These are phyloP conservation scores for Arxiozyma slooffiae DNA, from an alignment of 1,139 yeast genomes.

Conservation along the genomic window DNA sequence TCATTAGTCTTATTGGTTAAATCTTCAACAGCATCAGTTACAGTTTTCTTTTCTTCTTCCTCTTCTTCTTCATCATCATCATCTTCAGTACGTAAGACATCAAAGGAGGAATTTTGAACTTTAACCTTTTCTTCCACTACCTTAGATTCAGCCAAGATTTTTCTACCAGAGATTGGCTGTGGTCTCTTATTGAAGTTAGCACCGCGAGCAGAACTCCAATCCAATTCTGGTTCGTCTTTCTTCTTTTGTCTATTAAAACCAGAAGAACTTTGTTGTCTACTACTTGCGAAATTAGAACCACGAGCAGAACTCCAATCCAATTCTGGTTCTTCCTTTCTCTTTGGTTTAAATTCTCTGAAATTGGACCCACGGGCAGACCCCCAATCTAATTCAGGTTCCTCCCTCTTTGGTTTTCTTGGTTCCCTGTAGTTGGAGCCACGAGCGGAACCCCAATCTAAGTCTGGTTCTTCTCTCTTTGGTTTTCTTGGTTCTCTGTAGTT, in stretches of 20 bases:
- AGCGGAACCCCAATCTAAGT: conserved; percentile 46
- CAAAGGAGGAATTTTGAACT: conserved; percentile 50
- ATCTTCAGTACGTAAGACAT: conserved; percentile 58
- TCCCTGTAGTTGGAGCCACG: conserved; percentile 39
- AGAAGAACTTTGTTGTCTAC: conserved; percentile 24
- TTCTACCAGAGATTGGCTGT: conserved; percentile 33
- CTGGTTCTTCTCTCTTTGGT: conserved; percentile 37
- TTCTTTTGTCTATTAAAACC: conserved; percentile 18
- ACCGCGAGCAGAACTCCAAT: conserved; percentile 46
- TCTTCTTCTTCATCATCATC: conserved; percentile 46
- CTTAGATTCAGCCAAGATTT: conserved; percentile 23
- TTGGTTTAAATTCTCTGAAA: conserved; percentile 19
- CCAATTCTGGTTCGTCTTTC: conserved; percentile 42
- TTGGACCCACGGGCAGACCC: conserved; percentile 34
- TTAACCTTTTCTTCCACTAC: conserved; percentile 34
- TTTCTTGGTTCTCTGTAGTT: conserved; percentile 30
- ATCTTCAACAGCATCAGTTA: conserved; percentile 24
- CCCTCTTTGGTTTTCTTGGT: conserved; percentile 20
- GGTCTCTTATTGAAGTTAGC: conserved; percentile 34
- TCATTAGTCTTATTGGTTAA: conserved; percentile 40
- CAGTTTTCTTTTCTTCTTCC: conserved; percentile 15
- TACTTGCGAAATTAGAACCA: conserved; percentile 25
- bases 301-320: conserved; percentile 57
- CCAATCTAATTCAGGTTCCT: conserved; percentile 33
- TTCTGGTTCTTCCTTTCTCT: conserved; percentile 34